Evolutionary conservation across 2,329 filamentous ascomycete genomes (phyloP).

Genomic region (Colletotrichum trifolii): DNA sequence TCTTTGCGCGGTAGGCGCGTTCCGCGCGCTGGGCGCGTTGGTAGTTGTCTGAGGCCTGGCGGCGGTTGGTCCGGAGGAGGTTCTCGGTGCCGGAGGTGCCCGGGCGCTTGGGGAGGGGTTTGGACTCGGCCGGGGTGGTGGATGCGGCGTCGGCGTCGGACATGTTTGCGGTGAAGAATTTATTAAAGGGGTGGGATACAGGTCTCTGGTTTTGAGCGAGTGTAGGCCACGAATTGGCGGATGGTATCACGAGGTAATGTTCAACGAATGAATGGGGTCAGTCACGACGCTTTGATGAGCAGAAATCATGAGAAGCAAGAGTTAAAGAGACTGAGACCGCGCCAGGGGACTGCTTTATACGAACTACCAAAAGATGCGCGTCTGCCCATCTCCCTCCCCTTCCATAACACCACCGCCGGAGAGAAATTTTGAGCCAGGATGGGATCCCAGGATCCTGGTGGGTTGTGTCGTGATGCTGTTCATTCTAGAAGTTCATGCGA

Average conservation of each 20-base stretch:
- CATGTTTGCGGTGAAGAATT: not conserved
- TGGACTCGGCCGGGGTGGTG: constrained; percentile 26
- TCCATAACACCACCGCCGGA: not conserved
- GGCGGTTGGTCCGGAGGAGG: constrained; percentile 51
- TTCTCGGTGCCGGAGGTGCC: constrained; percentile 57
- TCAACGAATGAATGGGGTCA: constrained; percentile 29
- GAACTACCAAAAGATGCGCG: constrained; percentile 11
- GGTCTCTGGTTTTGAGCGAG: not conserved
- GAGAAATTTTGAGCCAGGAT: constrained; percentile 29
- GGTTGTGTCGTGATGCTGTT: constrained; percentile 30
- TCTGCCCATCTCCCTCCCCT: not conserved
- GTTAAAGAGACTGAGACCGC: not conserved
- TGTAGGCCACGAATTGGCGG: not conserved
- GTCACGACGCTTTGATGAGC: constrained; percentile 21
- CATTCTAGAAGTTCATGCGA: constrained; percentile 40
- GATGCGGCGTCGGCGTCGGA: constrained; percentile 22
- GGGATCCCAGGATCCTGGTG: constrained; percentile 1
- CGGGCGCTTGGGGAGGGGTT: constrained; percentile 48
- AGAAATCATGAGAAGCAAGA: constrained; percentile 12
- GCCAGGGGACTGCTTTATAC: constrained; percentile 20
- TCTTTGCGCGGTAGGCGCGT: constrained; percentile 52
- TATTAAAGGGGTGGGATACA: not conserved
- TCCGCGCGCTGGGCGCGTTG: constrained; percentile 53
- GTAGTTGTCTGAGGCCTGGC: constrained; percentile 50
- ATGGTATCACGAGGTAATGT: not conserved